Evolutionary conservation across 495 filamentous ascomycete species (phyloP).

Genomic region (Daldinia caldariorum): DNA sequence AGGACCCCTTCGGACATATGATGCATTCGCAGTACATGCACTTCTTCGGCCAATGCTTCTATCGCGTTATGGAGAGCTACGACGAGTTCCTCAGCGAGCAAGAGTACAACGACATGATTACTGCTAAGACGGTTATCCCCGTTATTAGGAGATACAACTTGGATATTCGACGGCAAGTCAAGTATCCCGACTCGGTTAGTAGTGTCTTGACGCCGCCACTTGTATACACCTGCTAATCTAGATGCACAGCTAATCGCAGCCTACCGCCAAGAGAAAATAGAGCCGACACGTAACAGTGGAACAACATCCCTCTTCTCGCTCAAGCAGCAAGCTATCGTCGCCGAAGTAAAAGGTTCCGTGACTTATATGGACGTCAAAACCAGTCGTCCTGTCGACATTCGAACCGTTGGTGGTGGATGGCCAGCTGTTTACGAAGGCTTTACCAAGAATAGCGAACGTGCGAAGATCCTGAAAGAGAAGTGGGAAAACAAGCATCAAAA

Average conservation of each 20-base stretch:
- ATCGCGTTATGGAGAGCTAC: slow-evolving; percentile 51
- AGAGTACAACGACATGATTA: slow-evolving; percentile 48
- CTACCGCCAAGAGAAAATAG: slow-evolving; percentile 42
- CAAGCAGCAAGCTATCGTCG: slow-evolving; percentile 48
- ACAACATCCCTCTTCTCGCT: slow-evolving; percentile 47
- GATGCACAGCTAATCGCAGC: slow-evolving; percentile 45
- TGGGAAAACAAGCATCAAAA: background rate
- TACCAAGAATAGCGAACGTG: background rate
- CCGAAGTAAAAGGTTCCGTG: slow-evolving; percentile 42
- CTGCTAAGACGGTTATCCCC: slow-evolving; percentile 38
- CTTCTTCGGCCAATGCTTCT: slow-evolving; percentile 44
- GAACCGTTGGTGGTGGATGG: background rate
- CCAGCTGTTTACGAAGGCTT: background rate
- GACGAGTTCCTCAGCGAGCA: slow-evolving; percentile 44
- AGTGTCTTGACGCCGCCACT: background rate
- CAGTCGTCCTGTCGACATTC: background rate
- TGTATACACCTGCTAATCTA: background rate
- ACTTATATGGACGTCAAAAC: slow-evolving; percentile 6
- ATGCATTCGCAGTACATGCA: slow-evolving; percentile 48
- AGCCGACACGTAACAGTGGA: slow-evolving; percentile 45
- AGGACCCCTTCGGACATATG: slow-evolving; percentile 49
- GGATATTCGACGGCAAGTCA: slow-evolving; percentile 43
- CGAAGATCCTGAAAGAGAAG: background rate
- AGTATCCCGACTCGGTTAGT: slow-evolving; percentile 51
- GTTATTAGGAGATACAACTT: slow-evolving; percentile 43